Conservation (phyloP, 1,284 basidiomycete species). For the Sutorius eximius region DNA sequence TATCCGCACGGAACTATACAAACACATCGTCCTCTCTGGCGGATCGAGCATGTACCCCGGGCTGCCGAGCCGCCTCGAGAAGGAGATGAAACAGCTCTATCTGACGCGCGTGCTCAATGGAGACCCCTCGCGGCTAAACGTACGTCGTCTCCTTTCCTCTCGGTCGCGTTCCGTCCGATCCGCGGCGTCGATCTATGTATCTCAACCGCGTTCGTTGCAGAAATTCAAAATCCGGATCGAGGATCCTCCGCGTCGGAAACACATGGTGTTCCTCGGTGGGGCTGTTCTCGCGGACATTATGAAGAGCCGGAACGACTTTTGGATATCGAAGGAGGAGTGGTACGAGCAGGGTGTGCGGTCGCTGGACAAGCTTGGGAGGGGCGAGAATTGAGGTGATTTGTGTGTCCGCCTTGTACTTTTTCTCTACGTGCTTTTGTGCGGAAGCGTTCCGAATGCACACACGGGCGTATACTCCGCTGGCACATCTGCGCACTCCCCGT, state of each 20-base stretch:
- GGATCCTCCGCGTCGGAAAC: slow-evolving; percentile 96
- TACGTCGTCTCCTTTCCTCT: slow-evolving; percentile 44
- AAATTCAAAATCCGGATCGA: slow-evolving; percentile 99
- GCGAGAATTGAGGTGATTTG: slow-evolving; percentile 49
- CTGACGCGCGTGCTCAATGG: slow-evolving; percentile 85
- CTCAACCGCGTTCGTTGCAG: slow-evolving; percentile 40
- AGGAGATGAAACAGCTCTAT: slow-evolving; percentile 99
- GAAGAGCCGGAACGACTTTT: slow-evolving; percentile 93
- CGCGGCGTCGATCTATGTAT: too few species aligned
- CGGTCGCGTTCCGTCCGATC: too few species aligned
- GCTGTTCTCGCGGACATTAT: slow-evolving; percentile 97
- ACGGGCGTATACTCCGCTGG: too few species aligned
- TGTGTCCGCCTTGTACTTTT: too few species aligned
- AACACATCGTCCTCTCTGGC: slow-evolving; percentile 96
- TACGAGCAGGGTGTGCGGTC: slow-evolving; percentile 82
- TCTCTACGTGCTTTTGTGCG: too few species aligned
- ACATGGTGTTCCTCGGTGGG: slow-evolving; percentile 99
- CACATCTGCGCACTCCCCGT: too few species aligned
- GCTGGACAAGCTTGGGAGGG: slow-evolving; percentile 80
- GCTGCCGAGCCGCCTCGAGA: slow-evolving; percentile 93
- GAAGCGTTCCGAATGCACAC: too few species aligned
- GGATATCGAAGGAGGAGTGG: slow-evolving; percentile 93
- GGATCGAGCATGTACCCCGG: slow-evolving; percentile 99
- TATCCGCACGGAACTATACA: slow-evolving; percentile 90
- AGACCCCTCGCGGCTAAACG: slow-evolving; percentile 86